These are phyloP conservation scores for Mycena capillaripes DNA, from an alignment of 768 basidiomycete genomes.

Conservation along the genomic window DNA sequence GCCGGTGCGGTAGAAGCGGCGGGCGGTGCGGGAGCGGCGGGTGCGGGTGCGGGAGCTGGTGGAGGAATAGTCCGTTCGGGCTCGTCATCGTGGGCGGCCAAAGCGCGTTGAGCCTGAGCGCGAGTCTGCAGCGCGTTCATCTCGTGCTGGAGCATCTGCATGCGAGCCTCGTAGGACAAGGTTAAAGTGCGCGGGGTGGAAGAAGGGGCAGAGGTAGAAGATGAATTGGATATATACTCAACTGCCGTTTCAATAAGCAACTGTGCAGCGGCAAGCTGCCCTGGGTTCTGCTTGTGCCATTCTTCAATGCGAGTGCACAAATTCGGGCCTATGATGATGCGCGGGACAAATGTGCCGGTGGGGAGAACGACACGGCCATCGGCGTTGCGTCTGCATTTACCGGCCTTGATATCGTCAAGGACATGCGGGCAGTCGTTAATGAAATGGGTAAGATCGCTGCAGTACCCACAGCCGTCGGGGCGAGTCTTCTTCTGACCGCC, in stretches of 20 bases:
- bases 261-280: conserved; percentile 21
- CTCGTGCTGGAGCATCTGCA: background rate
- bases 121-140: conserved; percentile 20
- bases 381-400: conserved; percentile 31
- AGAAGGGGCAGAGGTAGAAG: background rate
- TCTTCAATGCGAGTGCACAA: conserved; percentile 19
- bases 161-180: conserved; percentile 6
- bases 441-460: conserved; percentile 41
- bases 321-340: conserved; percentile 5
- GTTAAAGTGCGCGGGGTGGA: conserved; percentile 1
- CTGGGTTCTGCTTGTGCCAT: conserved; percentile 29
- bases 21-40: background rate
- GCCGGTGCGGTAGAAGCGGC: background rate
- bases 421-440: conserved; percentile 41
- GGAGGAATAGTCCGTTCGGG: conserved; percentile 14
- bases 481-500: background rate
- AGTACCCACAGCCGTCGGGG: conserved; percentile 34
- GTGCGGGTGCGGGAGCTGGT: conserved; percentile 11
- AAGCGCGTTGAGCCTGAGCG: background rate
- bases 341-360: conserved; percentile 41
- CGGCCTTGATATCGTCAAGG: conserved; percentile 31
- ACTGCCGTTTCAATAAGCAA: conserved; percentile 2
- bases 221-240: background rate
- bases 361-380: conserved; percentile 42
- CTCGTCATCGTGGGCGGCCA: background rate